Evolutionary conservation across 1,284 basidiomycete genomes (phyloP).

Genomic region (Puccinia horiana): DNA sequence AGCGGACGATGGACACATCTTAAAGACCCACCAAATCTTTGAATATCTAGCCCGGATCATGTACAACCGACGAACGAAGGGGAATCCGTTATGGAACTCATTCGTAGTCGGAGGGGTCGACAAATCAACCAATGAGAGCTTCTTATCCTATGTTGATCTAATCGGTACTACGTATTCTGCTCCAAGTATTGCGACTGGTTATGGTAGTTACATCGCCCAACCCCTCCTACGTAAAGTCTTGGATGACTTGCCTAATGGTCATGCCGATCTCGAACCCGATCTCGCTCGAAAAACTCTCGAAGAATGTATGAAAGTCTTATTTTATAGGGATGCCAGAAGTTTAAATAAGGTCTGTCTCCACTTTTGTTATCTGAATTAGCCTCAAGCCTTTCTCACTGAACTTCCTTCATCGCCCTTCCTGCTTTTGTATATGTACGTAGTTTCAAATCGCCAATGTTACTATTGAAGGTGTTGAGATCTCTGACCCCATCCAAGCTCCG

Average conservation of each 20-base stretch:
- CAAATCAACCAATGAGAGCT: slow-evolving; percentile 70
- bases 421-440: slow-evolving; percentile 61
- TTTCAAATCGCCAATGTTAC: slow-evolving; percentile 94
- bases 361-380: background rate
- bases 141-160: slow-evolving; percentile 93
- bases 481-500: slow-evolving; percentile 73
- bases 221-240: slow-evolving; percentile 87
- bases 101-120: slow-evolving; percentile 89
- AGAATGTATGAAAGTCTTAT: slow-evolving; percentile 89
- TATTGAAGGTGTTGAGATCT: slow-evolving; percentile 73
- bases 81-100: slow-evolving; percentile 95
- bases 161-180: slow-evolving; percentile 92
- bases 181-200: slow-evolving; percentile 93
- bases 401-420: background rate
- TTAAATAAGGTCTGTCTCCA: slow-evolving; percentile 79
- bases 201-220: slow-evolving; percentile 90
- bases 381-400: background rate
- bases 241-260: slow-evolving; percentile 64
- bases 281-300: slow-evolving; percentile 78
- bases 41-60: slow-evolving; percentile 87
- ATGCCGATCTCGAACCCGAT: slow-evolving; percentile 73
- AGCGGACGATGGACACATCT: slow-evolving; percentile 75
- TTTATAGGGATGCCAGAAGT: slow-evolving; percentile 93
- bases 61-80: slow-evolving; percentile 83
- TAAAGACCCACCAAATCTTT: slow-evolving; percentile 88